A percentile compares a stretch with the other conserved stretches of the same genome.
These are phyloP conservation scores for Podospora australis DNA, from an alignment of 495 filamentous ascomycete genomes.

Conservation along the genomic window DNA sequence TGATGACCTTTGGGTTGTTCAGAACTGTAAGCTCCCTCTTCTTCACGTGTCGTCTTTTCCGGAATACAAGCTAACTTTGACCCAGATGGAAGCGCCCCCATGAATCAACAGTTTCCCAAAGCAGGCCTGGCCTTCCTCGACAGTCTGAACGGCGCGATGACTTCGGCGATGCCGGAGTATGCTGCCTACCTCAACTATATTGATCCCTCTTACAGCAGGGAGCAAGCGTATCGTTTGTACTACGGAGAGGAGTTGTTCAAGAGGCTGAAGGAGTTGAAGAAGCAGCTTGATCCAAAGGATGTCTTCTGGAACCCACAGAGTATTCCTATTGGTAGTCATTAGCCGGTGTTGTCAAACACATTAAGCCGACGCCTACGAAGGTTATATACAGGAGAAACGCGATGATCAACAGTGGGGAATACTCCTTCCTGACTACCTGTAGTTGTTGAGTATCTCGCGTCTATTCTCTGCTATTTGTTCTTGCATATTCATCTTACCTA, in stretches of 20 bases:
- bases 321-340: no score
- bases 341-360: no score
- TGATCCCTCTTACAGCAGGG: conserved; percentile 7
- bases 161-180: neutral
- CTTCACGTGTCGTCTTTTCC: no score
- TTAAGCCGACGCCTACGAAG: no score
- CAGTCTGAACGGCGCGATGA: conserved; percentile 10
- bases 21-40: conserved; percentile 5
- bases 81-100: neutral
- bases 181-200: conserved; percentile 13
- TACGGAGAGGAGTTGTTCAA: conserved; percentile 8
- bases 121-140: conserved; percentile 7
- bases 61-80: neutral
- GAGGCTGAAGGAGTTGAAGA: conserved; percentile 7
- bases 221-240: conserved; percentile 9
- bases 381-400: no score
- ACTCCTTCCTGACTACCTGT: no score
- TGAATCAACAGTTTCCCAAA: conserved; percentile 3
- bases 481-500: no score
- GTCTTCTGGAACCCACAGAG: conserved; percentile 15
- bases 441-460: no score
- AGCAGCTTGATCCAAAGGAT: conserved; percentile 6
- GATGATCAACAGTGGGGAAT: no score
- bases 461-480: no score
- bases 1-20: conserved; percentile 14